Conservation (phyloP, 2,329 filamentous ascomycete species). For the Fusarium buxicola region DNA sequence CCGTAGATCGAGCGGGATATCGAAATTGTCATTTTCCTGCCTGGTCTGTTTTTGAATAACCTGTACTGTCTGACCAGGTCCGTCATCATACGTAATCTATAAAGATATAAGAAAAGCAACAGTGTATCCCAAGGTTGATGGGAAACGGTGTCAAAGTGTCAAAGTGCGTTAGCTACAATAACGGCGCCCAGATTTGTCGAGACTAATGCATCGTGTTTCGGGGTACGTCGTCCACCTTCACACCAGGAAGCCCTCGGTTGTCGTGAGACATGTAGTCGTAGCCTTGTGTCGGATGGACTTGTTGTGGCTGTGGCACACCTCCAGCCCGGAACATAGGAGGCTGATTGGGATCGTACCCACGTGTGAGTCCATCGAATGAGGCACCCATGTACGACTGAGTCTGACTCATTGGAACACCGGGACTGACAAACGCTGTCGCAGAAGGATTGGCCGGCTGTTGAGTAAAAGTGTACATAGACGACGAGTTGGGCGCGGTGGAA, state of each 20-base stretch:
- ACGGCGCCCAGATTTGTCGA: not conserved
- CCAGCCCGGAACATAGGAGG: conserved; percentile 50
- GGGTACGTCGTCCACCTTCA: conserved; percentile 48
- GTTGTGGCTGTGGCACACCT: conserved; percentile 45
- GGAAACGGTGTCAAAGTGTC: conserved; percentile 2
- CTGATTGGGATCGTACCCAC: conserved; percentile 50
- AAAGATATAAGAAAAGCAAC: conserved; percentile 28
- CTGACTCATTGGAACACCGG: conserved; percentile 49
- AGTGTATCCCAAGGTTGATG: conserved; percentile 12
- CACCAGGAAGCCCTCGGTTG: conserved; percentile 46
- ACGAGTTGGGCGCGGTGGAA: conserved; percentile 55
- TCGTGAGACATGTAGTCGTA: conserved; percentile 54
- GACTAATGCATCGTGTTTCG: conserved; percentile 47
- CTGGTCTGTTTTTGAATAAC: conserved; percentile 30
- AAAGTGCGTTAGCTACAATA: conserved; percentile 8
- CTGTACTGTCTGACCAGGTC: conserved; percentile 49
- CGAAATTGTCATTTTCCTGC: conserved; percentile 17
- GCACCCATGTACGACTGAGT: conserved; percentile 50
- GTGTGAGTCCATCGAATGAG: conserved; percentile 51
- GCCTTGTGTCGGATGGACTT: conserved; percentile 47
- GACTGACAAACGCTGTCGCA: conserved; percentile 48
- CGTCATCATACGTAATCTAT: conserved; percentile 40
- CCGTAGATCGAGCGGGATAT: conserved; percentile 19
- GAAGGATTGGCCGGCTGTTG: conserved; percentile 52
- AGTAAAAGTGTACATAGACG: conserved; percentile 60